Conservation (phyloP, 306 rosid genomes). For the Prinsepia uniflora region DNA sequence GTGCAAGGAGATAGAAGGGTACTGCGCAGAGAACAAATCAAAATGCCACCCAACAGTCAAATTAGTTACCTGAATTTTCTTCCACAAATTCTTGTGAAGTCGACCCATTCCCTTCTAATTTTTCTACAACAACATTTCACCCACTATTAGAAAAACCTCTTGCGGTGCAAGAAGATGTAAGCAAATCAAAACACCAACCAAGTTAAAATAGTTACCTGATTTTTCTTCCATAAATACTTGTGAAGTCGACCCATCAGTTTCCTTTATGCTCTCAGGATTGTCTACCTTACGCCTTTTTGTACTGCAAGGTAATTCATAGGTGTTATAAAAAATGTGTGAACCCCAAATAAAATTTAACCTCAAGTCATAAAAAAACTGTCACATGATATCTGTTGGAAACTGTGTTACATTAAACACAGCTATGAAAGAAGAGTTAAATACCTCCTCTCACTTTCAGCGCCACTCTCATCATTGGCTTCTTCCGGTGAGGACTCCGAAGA, state of each 20-base stretch:
- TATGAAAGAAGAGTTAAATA: background rate
- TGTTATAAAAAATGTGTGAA: background rate
- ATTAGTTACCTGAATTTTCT: too few relatives aligned
- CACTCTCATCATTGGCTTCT: background rate
- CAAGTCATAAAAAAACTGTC: background rate
- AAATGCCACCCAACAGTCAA: too few relatives aligned
- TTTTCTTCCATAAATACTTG: background rate
- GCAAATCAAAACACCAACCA: background rate
- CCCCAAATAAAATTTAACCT: background rate
- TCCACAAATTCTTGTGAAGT: too few relatives aligned
- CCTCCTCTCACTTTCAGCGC: constrained; percentile 7
- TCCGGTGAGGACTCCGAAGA: constrained; percentile 11
- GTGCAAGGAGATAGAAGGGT: too few relatives aligned
- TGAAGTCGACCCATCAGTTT: background rate
- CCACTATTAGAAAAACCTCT: background rate
- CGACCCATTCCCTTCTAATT: background rate
- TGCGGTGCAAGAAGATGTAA: background rate
- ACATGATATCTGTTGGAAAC: background rate
- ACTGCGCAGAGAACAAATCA: too few relatives aligned
- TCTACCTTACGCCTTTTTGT: constrained; percentile 12
- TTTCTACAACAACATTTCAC: background rate
- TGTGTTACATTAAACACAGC: background rate
- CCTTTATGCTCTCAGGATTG: background rate
- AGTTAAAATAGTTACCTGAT: background rate
- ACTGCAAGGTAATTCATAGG: background rate